Conservation (phyloP, 805 yeast species). For the Metschnikowia lachancei region DNA sequence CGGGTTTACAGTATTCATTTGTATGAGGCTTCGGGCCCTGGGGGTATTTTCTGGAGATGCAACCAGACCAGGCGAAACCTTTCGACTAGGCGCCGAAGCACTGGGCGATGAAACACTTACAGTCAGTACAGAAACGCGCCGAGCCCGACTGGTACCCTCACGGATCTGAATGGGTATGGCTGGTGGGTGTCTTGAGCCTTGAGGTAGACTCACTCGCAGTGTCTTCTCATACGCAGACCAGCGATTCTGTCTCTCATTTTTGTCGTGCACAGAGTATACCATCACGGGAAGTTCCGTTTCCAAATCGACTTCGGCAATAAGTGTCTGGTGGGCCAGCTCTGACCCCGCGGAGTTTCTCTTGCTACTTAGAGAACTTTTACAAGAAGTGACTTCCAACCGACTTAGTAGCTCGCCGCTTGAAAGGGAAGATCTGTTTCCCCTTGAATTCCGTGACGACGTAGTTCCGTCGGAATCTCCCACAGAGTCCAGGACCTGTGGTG, state of each 20-base stretch:
- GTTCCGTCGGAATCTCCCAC: neutral
- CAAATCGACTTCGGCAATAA: slow-evolving; percentile 31
- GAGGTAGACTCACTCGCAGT: neutral
- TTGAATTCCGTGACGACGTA: too few species aligned
- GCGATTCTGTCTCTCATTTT: slow-evolving; percentile 4
- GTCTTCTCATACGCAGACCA: slow-evolving; percentile 12
- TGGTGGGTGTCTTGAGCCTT: slow-evolving; percentile 1
- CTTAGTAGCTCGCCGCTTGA: slow-evolving; percentile 22
- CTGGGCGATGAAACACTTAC: neutral
- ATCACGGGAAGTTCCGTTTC: slow-evolving; percentile 28
- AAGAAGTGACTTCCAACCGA: slow-evolving; percentile 5
- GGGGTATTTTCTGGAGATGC: slow-evolving; percentile 1
- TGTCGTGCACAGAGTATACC: slow-evolving; percentile 32
- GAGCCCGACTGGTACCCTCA: slow-evolving; percentile 11
- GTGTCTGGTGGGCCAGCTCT: slow-evolving; percentile 11
- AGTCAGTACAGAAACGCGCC: slow-evolving; percentile 8
- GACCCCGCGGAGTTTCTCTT: slow-evolving; percentile 4
- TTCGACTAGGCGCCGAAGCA: neutral
- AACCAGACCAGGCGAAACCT: neutral
- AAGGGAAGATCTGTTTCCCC: slow-evolving; percentile 15
- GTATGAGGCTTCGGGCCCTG: neutral
- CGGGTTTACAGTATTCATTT: neutral
- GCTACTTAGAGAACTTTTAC: neutral
- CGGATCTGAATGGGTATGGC: slow-evolving; percentile 8
- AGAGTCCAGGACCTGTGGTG: slow-evolving; percentile 7